phyloP scores from a whole-genome alignment of 208 protist species.

The Wallacemonas sp. region DNA sequence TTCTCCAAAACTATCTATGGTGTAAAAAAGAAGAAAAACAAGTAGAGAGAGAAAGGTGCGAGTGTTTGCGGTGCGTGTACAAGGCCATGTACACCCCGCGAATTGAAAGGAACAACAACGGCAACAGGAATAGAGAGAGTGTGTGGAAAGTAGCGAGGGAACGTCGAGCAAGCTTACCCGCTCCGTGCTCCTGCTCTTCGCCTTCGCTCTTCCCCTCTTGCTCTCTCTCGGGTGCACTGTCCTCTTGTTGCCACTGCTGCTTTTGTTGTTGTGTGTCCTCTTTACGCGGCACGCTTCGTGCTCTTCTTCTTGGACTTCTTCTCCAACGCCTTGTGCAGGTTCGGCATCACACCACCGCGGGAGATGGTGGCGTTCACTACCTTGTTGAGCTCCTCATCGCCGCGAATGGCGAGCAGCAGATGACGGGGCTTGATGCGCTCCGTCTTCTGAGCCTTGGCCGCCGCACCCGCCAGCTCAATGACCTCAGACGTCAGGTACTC shows the following conservation, averaged over 20 bases:
- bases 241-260: background rate
- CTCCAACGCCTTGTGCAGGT: conserved; percentile 87
- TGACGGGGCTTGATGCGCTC: conserved; percentile 98
- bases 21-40: conserved; percentile 3
- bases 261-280: background rate
- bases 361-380: conserved; percentile 96
- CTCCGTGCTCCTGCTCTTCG: background rate
- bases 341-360: conserved; percentile 87
- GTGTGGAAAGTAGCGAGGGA: no score
- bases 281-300: conserved; percentile 52
- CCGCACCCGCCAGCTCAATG: conserved; percentile 98
- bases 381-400: conserved; percentile 99
- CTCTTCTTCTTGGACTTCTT: conserved; percentile 93
- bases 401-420: conserved; percentile 97
- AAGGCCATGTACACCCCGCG: no score
- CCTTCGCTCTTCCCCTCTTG: conserved; percentile 2
- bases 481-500: conserved; percentile 99
- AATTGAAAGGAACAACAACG: no score
- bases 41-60: background rate
- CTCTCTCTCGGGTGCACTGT: background rate
- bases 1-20: no score
- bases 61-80: no score
- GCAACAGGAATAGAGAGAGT: no score
- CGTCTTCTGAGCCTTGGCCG: conserved; percentile 97
- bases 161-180: background rate